These are phyloP conservation scores for Pseudopyricularia javanii DNA, from an alignment of 2,329 filamentous ascomycete species.

Conservation along the genomic window DNA sequence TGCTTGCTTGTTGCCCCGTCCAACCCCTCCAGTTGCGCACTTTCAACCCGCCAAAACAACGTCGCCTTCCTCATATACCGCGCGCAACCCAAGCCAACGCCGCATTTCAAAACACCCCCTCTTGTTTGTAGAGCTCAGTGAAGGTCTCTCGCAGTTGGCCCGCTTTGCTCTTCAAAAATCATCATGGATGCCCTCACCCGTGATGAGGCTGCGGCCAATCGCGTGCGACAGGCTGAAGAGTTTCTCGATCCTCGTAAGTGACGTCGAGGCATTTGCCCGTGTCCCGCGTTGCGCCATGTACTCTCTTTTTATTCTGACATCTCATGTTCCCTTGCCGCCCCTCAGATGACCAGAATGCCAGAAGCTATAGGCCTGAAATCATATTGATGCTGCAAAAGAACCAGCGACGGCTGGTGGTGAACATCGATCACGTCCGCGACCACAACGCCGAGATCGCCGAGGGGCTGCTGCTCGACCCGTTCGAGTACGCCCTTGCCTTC, in stretches of 20 bases:
- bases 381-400: slow-evolving; percentile 62
- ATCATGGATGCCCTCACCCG: slow-evolving; percentile 61
- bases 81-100: neutral
- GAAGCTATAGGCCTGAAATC: slow-evolving; percentile 83
- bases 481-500: slow-evolving; percentile 81
- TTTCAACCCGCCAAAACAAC: neutral
- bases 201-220: slow-evolving; percentile 75
- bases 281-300: neutral
- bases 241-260: slow-evolving; percentile 77
- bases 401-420: slow-evolving; percentile 54
- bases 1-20: neutral
- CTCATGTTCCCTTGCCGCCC: slow-evolving; percentile 2
- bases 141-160: neutral
- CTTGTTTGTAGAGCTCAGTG: neutral
- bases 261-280: neutral
- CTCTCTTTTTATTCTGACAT: neutral
- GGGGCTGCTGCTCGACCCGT: slow-evolving; percentile 70
- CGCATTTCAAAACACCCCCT: neutral
- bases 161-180: neutral
- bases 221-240: slow-evolving; percentile 76
- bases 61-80: neutral
- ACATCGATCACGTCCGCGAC: slow-evolving; percentile 80
- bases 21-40: neutral
- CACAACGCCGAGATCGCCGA: slow-evolving; percentile 74
- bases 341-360: slow-evolving; percentile 37